A percentile compares a stretch with the other conserved stretches of the same genome.
phyloP scores from a whole-genome alignment of 2,329 filamentous ascomycete species.

The Albifimbria verrucaria region DNA sequence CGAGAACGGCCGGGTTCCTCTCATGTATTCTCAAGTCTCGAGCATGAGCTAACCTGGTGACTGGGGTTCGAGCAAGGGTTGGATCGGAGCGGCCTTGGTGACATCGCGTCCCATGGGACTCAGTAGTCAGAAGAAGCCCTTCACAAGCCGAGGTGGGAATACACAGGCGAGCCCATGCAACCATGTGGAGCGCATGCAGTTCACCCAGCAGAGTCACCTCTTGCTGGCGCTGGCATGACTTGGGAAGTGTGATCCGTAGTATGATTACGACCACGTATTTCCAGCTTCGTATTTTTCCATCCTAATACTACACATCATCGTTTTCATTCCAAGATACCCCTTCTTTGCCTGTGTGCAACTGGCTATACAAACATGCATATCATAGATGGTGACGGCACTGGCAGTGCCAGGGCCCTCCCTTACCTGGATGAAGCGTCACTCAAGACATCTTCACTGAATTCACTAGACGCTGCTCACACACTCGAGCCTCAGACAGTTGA shows the following conservation, averaged over 20 bases:
- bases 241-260: too few species aligned
- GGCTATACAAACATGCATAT: not conserved
- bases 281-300: not conserved
- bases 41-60: not conserved
- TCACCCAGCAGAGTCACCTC: not conserved
- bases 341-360: not conserved
- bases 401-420: not conserved
- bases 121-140: not conserved
- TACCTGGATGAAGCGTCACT: not conserved
- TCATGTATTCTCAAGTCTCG: not conserved
- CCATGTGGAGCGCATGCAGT: not conserved
- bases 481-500: not conserved
- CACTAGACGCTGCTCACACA: not conserved
- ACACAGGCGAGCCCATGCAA: not conserved
- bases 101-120: not conserved
- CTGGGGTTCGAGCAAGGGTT: not conserved
- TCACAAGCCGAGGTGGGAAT: not conserved
- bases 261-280: not conserved
- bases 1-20: not conserved
- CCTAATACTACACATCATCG: not conserved
- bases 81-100: not conserved
- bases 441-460: not conserved
- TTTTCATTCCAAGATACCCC: not conserved
- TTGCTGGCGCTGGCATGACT: too few species aligned
- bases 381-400: not conserved